Conservation (phyloP, 2,329 filamentous ascomycete species). For the Arthrobotrys musiformis region DNA sequence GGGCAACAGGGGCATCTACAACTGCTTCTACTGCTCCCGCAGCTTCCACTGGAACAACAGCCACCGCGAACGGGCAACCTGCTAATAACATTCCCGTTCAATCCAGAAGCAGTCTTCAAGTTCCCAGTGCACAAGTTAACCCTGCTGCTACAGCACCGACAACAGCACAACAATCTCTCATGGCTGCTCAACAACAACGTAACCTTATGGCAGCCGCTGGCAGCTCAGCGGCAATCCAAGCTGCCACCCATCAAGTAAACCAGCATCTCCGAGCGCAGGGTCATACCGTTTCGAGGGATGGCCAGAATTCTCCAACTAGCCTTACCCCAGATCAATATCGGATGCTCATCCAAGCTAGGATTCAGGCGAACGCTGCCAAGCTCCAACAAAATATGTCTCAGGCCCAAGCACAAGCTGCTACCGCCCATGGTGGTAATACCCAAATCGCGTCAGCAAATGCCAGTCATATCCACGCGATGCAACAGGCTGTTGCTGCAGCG, state of each 20-base stretch:
- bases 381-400: constrained; percentile 22
- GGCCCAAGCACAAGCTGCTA: constrained; percentile 19
- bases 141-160: constrained; percentile 39
- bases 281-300: constrained; percentile 38
- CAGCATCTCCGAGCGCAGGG: constrained; percentile 45
- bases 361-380: constrained; percentile 47
- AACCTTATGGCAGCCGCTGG: constrained; percentile 23
- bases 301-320: constrained; percentile 47
- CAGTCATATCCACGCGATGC: constrained; percentile 40
- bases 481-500: constrained; percentile 42
- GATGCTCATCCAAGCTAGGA: constrained; percentile 50
- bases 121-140: constrained; percentile 23
- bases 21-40: not conserved
- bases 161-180: constrained; percentile 49
- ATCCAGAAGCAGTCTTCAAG: constrained; percentile 46
- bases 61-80: not conserved
- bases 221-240: constrained; percentile 38
- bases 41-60: not conserved
- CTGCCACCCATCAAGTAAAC: constrained; percentile 49
- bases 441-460: constrained; percentile 27
- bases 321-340: constrained; percentile 50
- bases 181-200: constrained; percentile 45
- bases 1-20: not conserved
- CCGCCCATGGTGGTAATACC: constrained; percentile 6
- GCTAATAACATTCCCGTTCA: constrained; percentile 37